Evolutionary conservation across 2,329 filamentous ascomycete genomes (phyloP).

Genomic region (Endothia cerciana): DNA sequence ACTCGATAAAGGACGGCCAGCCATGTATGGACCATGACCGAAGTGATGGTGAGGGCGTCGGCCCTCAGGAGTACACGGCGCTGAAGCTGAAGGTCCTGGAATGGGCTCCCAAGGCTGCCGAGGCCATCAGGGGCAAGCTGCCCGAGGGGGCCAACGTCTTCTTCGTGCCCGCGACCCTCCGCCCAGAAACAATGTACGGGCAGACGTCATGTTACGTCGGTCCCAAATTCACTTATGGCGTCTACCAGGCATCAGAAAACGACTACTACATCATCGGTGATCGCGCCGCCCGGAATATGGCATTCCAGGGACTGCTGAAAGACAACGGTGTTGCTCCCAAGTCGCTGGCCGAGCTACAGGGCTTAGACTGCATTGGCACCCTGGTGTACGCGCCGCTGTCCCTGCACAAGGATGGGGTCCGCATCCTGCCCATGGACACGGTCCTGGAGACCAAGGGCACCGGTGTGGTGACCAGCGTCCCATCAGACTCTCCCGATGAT

Average conservation of each 20-base stretch:
- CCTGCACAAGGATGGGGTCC: conserved; percentile 78
- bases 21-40: conserved; percentile 60
- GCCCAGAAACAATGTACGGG: conserved; percentile 98
- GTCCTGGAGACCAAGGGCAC: conserved; percentile 94
- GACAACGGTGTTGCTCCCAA: conserved; percentile 71
- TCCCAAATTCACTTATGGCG: conserved; percentile 84
- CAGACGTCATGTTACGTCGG: conserved; percentile 96
- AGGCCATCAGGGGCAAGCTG: conserved; percentile 75
- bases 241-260: conserved; percentile 78
- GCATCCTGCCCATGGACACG: conserved; percentile 93
- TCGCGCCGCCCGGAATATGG: conserved; percentile 86
- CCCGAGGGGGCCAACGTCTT: conserved; percentile 80
- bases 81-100: conserved; percentile 90
- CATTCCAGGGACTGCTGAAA: conserved; percentile 86
- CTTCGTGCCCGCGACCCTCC: conserved; percentile 87
- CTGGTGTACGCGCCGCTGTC: conserved; percentile 88
- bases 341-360: conserved; percentile 74
- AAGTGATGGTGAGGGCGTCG: conserved; percentile 45
- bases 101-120: conserved; percentile 78
- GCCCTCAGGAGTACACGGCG: conserved; percentile 75
- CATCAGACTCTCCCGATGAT: conserved; percentile 94
- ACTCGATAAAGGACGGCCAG: conserved; percentile 87
- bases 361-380: conserved; percentile 84
- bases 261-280: conserved; percentile 87
- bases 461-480: conserved; percentile 93